Conservation (phyloP, 1,284 basidiomycete genomes). For the Moesziomyces globuligerus region DNA sequence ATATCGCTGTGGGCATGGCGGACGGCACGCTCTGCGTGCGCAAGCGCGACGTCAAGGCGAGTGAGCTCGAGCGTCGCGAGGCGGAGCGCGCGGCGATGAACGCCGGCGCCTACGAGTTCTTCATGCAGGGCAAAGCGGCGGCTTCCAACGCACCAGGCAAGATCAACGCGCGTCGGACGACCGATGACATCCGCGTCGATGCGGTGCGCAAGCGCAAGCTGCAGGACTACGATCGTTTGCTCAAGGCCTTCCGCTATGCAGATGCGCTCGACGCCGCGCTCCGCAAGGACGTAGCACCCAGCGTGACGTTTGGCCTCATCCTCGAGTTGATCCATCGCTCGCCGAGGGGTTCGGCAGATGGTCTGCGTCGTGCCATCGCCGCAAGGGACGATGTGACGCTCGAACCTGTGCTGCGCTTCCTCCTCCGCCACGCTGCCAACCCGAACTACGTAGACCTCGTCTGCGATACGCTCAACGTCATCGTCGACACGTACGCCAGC, state of each 20-base stretch:
- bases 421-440: conserved; percentile 86
- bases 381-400: conserved; percentile 93
- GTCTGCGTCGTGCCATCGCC: conserved; percentile 82
- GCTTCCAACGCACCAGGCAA: conserved; percentile 27
- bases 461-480: conserved; percentile 81
- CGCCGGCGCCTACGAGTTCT: conserved; percentile 78
- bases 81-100: conserved; percentile 71
- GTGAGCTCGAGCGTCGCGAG: conserved; percentile 72
- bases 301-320: conserved; percentile 86
- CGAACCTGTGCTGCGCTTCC: conserved; percentile 86
- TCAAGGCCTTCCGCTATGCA: conserved; percentile 94
- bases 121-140: conserved; percentile 68
- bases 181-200: conserved; percentile 71
- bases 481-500: conserved; percentile 90
- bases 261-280: conserved; percentile 78
- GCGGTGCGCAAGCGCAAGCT: conserved; percentile 78
- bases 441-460: conserved; percentile 90
- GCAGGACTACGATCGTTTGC: conserved; percentile 85
- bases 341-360: conserved; percentile 73
- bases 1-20: conserved; percentile 94
- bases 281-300: conserved; percentile 53
- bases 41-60: conserved; percentile 77
- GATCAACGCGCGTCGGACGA: conserved; percentile 18
- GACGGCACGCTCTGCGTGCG: conserved; percentile 82
- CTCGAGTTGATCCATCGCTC: conserved; percentile 87